Percentiles rank a stretch among this genome's conserved stretches.
Conservation (phyloP, 805 yeast species). For the Suhomyces sp. region DNA sequence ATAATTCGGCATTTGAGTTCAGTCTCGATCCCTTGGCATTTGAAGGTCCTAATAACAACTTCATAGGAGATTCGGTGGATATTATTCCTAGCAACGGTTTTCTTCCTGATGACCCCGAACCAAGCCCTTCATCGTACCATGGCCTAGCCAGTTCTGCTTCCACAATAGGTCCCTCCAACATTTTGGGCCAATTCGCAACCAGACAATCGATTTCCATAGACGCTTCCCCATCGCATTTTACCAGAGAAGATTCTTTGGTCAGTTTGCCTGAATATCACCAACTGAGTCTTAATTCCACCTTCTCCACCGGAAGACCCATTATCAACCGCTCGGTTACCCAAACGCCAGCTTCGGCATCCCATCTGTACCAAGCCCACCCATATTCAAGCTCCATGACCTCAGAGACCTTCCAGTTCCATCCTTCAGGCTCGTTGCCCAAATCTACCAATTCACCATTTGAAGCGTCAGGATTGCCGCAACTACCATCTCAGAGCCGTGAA, state of each 20-base stretch:
- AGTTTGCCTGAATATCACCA: slow-evolving; percentile 28
- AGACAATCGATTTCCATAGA: slow-evolving; percentile 6
- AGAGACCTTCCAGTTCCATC: slow-evolving; percentile 4
- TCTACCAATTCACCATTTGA: background rate
- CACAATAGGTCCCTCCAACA: slow-evolving; percentile 8
- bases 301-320: slow-evolving; percentile 6
- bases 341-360: slow-evolving; percentile 14
- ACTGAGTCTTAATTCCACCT: slow-evolving; percentile 6
- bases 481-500: slow-evolving; percentile 2
- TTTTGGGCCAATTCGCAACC: background rate
- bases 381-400: slow-evolving; percentile 2
- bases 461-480: background rate
- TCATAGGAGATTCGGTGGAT: slow-evolving; percentile 1
- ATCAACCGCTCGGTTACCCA: slow-evolving; percentile 14
- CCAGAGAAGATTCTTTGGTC: slow-evolving; percentile 26
- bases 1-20: slow-evolving; percentile 23
- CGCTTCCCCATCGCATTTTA: slow-evolving; percentile 19
- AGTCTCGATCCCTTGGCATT: slow-evolving; percentile 47
- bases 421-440: slow-evolving; percentile 3
- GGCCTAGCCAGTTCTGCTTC: background rate
- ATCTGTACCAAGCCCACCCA: slow-evolving; percentile 1
- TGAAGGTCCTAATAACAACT: slow-evolving; percentile 39
- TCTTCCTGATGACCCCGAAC: background rate
- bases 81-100: background rate
- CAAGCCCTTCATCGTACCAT: background rate